Percentiles rank a stretch among this genome's conserved stretches.
Conservation (phyloP, 78 protist genomes). For the Fonticula alba region DNA sequence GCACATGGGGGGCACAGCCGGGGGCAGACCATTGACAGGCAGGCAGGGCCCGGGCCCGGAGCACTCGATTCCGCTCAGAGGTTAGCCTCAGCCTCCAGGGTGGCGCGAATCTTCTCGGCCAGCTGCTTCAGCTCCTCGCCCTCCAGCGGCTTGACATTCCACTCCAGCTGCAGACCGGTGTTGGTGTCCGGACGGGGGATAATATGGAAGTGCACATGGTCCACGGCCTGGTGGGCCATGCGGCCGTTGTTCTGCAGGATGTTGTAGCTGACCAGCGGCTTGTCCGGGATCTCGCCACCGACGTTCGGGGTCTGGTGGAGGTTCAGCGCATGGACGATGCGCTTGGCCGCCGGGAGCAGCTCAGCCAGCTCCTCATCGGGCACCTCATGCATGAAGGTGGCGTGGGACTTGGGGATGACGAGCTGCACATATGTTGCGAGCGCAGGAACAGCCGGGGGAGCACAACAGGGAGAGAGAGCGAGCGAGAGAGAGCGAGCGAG, state of each 20-base stretch:
- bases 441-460: neutral
- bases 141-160: too few relatives aligned
- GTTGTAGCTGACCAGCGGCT: constrained; percentile 12
- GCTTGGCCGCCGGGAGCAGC: constrained; percentile 1
- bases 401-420: constrained; percentile 10
- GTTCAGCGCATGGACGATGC: neutral
- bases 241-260: constrained; percentile 20
- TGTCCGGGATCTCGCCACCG: neutral
- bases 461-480: too few relatives aligned
- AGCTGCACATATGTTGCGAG: neutral
- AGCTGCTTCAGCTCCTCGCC: too few relatives aligned
- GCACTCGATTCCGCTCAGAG: too few relatives aligned
- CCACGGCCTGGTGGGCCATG: constrained; percentile 13
- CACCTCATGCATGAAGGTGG: constrained; percentile 1
- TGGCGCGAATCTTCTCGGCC: too few relatives aligned
- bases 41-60: too few relatives aligned
- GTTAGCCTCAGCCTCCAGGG: too few relatives aligned
- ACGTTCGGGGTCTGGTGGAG: too few relatives aligned
- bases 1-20: too few relatives aligned
- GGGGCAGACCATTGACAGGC: too few relatives aligned
- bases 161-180: neutral
- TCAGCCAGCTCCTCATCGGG: constrained; percentile 7
- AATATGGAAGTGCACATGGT: constrained; percentile 18
- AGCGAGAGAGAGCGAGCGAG: too few relatives aligned
- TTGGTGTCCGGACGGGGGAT: constrained; percentile 6